These are phyloP conservation scores for Suillus ampliporus DNA, from an alignment of 768 basidiomycete species.

Conservation along the genomic window DNA sequence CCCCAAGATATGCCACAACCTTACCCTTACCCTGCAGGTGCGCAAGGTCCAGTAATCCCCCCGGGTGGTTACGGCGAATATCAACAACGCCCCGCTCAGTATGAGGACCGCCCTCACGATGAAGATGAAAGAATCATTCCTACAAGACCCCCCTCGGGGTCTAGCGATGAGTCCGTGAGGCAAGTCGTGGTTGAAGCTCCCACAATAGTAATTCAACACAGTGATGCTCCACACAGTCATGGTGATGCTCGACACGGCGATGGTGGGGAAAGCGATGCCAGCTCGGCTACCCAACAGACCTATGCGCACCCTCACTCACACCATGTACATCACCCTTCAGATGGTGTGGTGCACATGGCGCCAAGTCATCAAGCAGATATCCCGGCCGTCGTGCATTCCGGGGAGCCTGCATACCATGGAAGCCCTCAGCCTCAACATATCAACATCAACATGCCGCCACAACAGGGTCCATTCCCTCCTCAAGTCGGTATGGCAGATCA, in stretches of 20 bases:
- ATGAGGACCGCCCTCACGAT: slow-evolving; percentile 14
- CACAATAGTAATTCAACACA: not conserved
- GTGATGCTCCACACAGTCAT: not conserved
- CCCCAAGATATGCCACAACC: slow-evolving; percentile 34
- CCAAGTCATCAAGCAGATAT: slow-evolving; percentile 9
- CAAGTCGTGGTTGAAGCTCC: slow-evolving; percentile 21
- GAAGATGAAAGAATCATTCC: slow-evolving; percentile 31
- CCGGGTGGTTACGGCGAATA: slow-evolving; percentile 10
- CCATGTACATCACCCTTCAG: not conserved
- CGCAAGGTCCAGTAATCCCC: slow-evolving; percentile 43
- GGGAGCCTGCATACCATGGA: not conserved
- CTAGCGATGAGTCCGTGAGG: not conserved
- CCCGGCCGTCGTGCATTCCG: slow-evolving; percentile 22
- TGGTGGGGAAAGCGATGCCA: not conserved
- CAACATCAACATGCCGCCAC: slow-evolving; percentile 17
- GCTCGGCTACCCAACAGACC: not conserved
- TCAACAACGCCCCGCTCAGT: slow-evolving; percentile 14
- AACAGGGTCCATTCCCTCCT: not conserved
- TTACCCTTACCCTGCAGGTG: slow-evolving; percentile 27
- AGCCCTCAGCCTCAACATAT: slow-evolving; percentile 17
- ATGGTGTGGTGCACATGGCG: not conserved
- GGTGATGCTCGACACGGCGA: too few relatives aligned
- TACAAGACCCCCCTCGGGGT: not conserved
- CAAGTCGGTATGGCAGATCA: not conserved
- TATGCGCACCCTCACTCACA: not conserved